Conservation (phyloP, 2,329 filamentous ascomycete species). For the Ophiostoma ulmi region DNA sequence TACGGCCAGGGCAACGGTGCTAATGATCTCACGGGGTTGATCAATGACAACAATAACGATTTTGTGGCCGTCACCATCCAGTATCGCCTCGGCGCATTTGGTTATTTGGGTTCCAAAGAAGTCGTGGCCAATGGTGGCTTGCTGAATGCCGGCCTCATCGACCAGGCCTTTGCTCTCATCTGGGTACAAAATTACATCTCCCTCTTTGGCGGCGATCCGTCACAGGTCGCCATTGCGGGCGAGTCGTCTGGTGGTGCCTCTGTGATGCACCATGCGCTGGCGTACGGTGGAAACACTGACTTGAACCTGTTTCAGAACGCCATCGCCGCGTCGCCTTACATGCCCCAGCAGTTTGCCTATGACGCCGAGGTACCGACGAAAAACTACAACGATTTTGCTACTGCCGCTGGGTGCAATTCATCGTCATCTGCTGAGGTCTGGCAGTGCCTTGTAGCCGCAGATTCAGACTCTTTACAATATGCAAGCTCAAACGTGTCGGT, state of each 20-base stretch:
- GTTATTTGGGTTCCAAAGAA: constrained; percentile 25
- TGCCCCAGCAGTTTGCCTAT: constrained; percentile 46
- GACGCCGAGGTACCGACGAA: constrained; percentile 42
- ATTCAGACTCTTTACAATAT: constrained; percentile 31
- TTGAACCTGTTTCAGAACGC: constrained; percentile 27
- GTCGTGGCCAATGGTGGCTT: constrained; percentile 25
- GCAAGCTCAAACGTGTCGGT: constrained; percentile 29
- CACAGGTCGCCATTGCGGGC: constrained; percentile 50
- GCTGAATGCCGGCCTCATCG: constrained; percentile 50
- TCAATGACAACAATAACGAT: constrained; percentile 29
- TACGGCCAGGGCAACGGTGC: constrained; percentile 30
- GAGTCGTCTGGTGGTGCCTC: constrained; percentile 51
- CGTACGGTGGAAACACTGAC: constrained; percentile 37
- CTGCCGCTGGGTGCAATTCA: constrained; percentile 37
- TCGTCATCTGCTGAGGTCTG: constrained; percentile 27
- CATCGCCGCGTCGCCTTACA: constrained; percentile 37
- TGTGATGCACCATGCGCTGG: constrained; percentile 39
- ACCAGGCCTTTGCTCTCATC: constrained; percentile 48
- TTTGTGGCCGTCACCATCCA: constrained; percentile 32
- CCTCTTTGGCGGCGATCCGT: constrained; percentile 49
- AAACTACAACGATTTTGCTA: constrained; percentile 44
- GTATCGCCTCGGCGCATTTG: constrained; percentile 30
- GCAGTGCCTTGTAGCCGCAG: constrained; percentile 31
- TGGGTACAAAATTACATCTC: constrained; percentile 51
- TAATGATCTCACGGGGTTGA: constrained; percentile 28